Base-by-base conservation (phyloP, 495 filamentous ascomycete species). In the Neurospora sp. region DNA sequence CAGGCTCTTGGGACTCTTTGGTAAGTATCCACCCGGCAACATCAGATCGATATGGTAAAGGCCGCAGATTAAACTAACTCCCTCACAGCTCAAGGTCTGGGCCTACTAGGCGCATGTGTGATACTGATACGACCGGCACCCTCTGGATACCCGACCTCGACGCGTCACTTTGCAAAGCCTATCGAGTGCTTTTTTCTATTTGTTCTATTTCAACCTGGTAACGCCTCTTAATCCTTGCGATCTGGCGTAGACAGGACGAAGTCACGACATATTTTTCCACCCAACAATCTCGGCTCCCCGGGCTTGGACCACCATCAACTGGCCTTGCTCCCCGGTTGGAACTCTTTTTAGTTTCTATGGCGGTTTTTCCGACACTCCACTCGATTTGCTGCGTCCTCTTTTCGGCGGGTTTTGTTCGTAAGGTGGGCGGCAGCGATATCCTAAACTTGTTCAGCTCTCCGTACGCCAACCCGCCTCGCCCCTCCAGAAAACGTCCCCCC, bases 1-100 rank as follows among this genome's bases (percentile, higher is more conserved):
- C 96, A 78, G 96, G 96, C 84, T 99, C 96, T 77, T 99, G 96
- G 96, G 96, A 99, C 85, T 97, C 96, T 77, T 88, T 97, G 83
- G 96, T 99, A 90, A 86, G 94, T 88, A 41, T 31, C 39, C 73
- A 6, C 8, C 8, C 62, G 12, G 27, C 27, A 27, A 62, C 54
- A 35, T 35, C 54, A 35, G 54, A 35, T 16, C 16, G 31, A 37
- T 73, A 20, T n/a, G 27, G 38, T 8, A 35, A 11, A 35, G 54
- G 54, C 23, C 27, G 27, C 54, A 35, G 27, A 18, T 62, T 16
- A 62, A 9, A 35, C 81, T 84, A 74, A 84, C 77, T 72, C 73
- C 71, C 59, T 73, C 73, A 78, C 75, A 95, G 92, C 92, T 95
- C 86, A 94, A 93, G 87, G 89, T 95, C 79, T 95, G 92, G 92